These are phyloP conservation scores for Citrus australasica DNA, from an alignment of 345 rosid species.

Conservation along the genomic window DNA sequence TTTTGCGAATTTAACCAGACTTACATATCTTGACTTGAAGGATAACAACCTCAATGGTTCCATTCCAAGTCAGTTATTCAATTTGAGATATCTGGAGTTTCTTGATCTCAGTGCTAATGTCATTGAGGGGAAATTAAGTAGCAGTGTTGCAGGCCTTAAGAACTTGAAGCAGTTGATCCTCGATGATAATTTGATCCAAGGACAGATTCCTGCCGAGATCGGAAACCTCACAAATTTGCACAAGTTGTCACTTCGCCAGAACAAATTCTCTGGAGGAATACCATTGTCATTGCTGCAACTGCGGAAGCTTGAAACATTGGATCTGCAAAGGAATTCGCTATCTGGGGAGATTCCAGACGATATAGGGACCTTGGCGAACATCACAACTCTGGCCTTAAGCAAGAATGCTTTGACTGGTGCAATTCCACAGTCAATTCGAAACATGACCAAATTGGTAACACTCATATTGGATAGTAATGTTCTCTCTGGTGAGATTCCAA, in stretches of 20 bases:
- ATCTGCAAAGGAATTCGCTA: slow-evolving; percentile 18
- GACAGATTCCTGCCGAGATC: slow-evolving; percentile 30
- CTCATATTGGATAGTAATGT: slow-evolving; percentile 15
- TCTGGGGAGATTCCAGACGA: slow-evolving; percentile 29
- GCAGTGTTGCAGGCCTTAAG: slow-evolving; percentile 16
- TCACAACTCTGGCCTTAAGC: slow-evolving; percentile 13
- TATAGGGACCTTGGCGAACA: slow-evolving; percentile 26
- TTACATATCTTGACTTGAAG: slow-evolving; percentile 28
- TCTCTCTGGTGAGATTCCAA: slow-evolving; percentile 22
- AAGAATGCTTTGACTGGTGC: slow-evolving; percentile 12
- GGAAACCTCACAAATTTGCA: slow-evolving; percentile 23
- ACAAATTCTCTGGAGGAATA: slow-evolving; percentile 23
- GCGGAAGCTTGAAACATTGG: slow-evolving; percentile 9
- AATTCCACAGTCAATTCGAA: slow-evolving; percentile 16
- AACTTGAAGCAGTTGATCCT: slow-evolving; percentile 23
- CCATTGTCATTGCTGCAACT: slow-evolving; percentile 31
- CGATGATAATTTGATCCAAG: slow-evolving; percentile 14
- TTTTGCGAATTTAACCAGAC: slow-evolving; percentile 28
- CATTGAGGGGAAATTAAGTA: slow-evolving; percentile 18
- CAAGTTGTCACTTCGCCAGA: slow-evolving; percentile 5
- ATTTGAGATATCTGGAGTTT: slow-evolving; percentile 15
- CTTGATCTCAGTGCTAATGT: slow-evolving; percentile 20
- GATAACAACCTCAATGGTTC: slow-evolving; percentile 26
- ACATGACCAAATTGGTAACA: slow-evolving; percentile 1
- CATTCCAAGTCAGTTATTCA: slow-evolving; percentile 26